Percentiles rank a stretch among this genome's conserved stretches.
Evolutionary conservation across 2,329 filamentous ascomycete species (phyloP).

Genomic region (Zymoseptoria tritici): DNA sequence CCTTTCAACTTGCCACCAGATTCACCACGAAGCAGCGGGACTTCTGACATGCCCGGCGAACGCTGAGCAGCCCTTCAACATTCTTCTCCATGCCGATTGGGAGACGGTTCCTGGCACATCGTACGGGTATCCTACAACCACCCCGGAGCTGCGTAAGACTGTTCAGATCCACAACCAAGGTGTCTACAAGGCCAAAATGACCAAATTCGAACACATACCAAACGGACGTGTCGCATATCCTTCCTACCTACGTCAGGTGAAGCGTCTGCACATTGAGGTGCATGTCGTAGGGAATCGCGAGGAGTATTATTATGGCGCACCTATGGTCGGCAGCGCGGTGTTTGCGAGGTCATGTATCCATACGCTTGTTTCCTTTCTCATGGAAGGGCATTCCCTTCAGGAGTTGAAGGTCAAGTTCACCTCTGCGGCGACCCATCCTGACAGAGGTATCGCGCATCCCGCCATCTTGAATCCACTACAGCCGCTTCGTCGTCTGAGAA

Average conservation of each 20-base stretch:
- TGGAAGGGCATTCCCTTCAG: not conserved
- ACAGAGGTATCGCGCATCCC: not conserved
- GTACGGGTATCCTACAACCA: not conserved
- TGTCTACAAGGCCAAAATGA: not conserved
- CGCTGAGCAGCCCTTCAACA: not conserved
- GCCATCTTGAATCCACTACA: not conserved
- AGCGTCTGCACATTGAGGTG: not conserved
- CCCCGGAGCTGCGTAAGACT: not conserved
- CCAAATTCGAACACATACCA: not conserved
- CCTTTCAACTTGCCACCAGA: not conserved
- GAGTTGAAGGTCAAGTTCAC: not conserved
- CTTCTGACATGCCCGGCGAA: not conserved
- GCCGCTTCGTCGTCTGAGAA: not conserved
- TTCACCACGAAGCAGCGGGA: not conserved
- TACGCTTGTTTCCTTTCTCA: not conserved
- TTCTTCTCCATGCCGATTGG: not conserved
- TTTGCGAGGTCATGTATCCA: not conserved
- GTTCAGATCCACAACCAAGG: not conserved
- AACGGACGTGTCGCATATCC: not conserved
- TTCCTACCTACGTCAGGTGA: not conserved
- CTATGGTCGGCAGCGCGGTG: not conserved
- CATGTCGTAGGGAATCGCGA: not conserved
- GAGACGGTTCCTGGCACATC: not conserved
- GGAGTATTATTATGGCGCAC: not conserved
- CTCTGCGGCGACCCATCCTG: not conserved